Percentiles rank a stretch among this genome's conserved stretches.
Conservation (phyloP, 192 early-diverging fungal species). For the Coemansia sp. region DNA sequence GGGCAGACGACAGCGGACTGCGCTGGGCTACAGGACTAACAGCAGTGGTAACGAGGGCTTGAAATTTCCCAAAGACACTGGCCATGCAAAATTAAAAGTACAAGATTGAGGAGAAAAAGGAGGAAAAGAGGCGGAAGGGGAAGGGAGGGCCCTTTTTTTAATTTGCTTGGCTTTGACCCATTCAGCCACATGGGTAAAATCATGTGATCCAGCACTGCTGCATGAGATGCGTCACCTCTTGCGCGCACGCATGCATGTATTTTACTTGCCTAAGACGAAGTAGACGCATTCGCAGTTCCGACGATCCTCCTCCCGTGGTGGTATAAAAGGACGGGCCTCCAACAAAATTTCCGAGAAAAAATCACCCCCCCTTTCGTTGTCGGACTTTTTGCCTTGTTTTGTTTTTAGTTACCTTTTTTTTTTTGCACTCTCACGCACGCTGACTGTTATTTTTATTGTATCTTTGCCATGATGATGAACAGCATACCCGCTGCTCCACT, state of each 20-base stretch:
- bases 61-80: slow-evolving; percentile 30
- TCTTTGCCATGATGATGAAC: slow-evolving; percentile 38
- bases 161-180: too few relatives aligned
- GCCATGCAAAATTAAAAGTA: slow-evolving; percentile 12
- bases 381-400: too few relatives aligned
- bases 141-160: neutral
- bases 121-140: neutral
- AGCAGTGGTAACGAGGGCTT: slow-evolving; percentile 21
- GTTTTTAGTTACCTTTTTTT: neutral
- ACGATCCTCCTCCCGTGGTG: too few relatives aligned
- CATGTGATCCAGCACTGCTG: neutral
- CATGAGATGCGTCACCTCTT: neutral
- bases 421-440: neutral
- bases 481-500: slow-evolving; percentile 18
- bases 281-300: too few relatives aligned
- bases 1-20: neutral
- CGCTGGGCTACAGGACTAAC: slow-evolving; percentile 8
- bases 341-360: neutral
- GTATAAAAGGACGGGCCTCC: neutral
- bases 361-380: too few relatives aligned
- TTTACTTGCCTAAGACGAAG: too few relatives aligned
- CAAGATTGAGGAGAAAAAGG: too few relatives aligned
- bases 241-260: neutral
- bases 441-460: neutral
- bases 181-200: too few relatives aligned